Conservation (phyloP, 345 rosid species). For the Eucalyptus coolabah region DNA sequence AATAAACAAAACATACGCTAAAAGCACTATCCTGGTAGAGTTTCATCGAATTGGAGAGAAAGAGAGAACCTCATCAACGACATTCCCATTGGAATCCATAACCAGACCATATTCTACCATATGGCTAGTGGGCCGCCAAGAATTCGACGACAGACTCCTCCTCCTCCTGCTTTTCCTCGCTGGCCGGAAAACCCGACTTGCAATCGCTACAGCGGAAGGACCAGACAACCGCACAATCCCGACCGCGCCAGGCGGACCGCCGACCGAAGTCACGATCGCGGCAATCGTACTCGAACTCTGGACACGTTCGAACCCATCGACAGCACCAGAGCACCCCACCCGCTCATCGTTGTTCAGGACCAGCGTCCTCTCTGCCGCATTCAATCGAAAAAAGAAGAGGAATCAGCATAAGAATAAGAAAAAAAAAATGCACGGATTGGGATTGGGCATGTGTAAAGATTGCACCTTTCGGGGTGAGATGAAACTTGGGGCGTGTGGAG, state of each 20-base stretch:
- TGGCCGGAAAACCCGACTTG: conserved; percentile 45
- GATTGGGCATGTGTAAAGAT: neutral
- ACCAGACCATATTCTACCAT: conserved; percentile 81
- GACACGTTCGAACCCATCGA: neutral
- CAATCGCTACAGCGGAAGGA: conserved; percentile 55
- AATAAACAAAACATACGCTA: neutral
- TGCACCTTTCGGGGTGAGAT: conserved; percentile 28
- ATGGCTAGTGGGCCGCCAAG: conserved; percentile 73
- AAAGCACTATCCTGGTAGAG: neutral
- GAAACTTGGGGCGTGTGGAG: conserved; percentile 17
- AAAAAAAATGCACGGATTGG: neutral
- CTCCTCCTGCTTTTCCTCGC: conserved; percentile 24
- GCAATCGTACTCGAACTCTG: conserved; percentile 42
- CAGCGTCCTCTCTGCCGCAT: conserved; percentile 17
- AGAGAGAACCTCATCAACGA: conserved; percentile 61
- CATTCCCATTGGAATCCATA: conserved; percentile 43
- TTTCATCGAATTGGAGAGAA: neutral
- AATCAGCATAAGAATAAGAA: neutral
- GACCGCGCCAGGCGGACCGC: conserved; percentile 79
- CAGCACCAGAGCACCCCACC: conserved; percentile 8
- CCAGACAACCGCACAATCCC: conserved; percentile 78
- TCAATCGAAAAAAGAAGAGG: neutral
- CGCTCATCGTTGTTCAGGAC: conserved; percentile 52
- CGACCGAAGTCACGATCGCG: conserved; percentile 73
- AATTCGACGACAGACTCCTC: neutral